A percentile compares a stretch with the other conserved stretches of the same genome.
Evolutionary conservation across 805 yeast genomes (phyloP).

Genomic region (Barnettozyma wickerhamii): DNA sequence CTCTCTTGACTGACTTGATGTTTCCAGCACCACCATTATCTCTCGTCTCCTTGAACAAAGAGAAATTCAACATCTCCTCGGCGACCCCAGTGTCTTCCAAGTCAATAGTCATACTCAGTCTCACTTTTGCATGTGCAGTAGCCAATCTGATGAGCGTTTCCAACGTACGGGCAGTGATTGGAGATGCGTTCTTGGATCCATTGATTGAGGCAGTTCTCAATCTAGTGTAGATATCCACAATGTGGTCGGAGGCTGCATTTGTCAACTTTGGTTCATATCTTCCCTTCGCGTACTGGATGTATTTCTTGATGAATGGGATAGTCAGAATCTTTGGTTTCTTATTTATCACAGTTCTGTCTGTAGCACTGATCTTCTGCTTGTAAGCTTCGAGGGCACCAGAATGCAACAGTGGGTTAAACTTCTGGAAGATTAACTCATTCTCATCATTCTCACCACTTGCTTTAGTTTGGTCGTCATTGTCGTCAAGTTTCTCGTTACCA

Average conservation of each 20-base stretch:
- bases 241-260: constrained; percentile 70
- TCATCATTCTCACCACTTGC: constrained; percentile 43
- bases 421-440: constrained; percentile 60
- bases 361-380: constrained; percentile 16
- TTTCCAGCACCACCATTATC: constrained; percentile 29
- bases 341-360: constrained; percentile 27
- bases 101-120: constrained; percentile 73
- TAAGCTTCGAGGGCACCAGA: constrained; percentile 60
- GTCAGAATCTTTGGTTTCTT: constrained; percentile 50
- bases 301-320: constrained; percentile 84
- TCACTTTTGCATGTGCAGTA: constrained; percentile 96
- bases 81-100: constrained; percentile 82
- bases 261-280: constrained; percentile 80
- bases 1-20: constrained; percentile 31
- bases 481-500: constrained; percentile 56
- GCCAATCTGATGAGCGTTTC: constrained; percentile 93
- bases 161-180: constrained; percentile 96
- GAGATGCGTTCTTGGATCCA: constrained; percentile 71
- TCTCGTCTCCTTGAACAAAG: constrained; percentile 70
- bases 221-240: constrained; percentile 74
- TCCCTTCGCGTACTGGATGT: constrained; percentile 89
- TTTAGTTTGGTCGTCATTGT: constrained; percentile 41
- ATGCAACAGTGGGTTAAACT: constrained; percentile 76
- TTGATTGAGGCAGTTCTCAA: constrained; percentile 70
- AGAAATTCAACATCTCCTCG: constrained; percentile 76